Evolutionary conservation across 208 protist genomes (phyloP), one percentile per base, ranked within the genome.

Genomic region (Trypanosoma congolense): DNA sequence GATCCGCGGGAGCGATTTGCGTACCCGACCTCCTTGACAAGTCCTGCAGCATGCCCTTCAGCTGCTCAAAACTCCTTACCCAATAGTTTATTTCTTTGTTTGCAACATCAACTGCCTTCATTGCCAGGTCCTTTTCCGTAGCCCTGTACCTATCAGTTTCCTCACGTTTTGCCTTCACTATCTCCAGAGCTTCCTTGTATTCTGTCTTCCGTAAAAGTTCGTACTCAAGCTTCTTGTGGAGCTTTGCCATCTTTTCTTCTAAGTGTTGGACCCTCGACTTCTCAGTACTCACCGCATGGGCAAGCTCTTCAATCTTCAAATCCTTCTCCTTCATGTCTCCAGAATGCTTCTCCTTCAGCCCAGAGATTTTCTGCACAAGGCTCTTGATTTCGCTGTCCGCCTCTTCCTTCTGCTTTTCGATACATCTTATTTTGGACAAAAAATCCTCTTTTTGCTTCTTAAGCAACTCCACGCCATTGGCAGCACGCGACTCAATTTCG

Each of bases 81-180:
- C 87, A 93, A 58, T 93, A 93, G 4, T 69, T 71, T 10, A 67
- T 56, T 45, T 93, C 83, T 2, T 65, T 46, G 45, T 90, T 93
- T 3, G 80, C 87, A 31, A 71, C 71, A 16, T 65, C 44, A 26
- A 93, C 90, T 2, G 87, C 83, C 14, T 70, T 73, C 25, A 61
- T 56, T 18, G 77, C 77, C 16, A 72, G 57, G 28, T 70, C 62
- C 31, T 83, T 81, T 52, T 93, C 82, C 9, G 56, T 69, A 40
- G 53, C 60, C 26, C 87, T 71, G 35, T 67, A 67, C 3, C 58
- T 61, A n/a, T 90, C 82, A 21, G 68, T 74, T 55, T 91, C 83
- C 6, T 73, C 61, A 19, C 79, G 74, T 24, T 86, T 75, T 3
- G 62, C 35, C 33, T 85, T 86, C 4, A 86, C 43, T 35, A 76